Conservation (phyloP, 257 asterid species). For the Gentiana straminea region DNA sequence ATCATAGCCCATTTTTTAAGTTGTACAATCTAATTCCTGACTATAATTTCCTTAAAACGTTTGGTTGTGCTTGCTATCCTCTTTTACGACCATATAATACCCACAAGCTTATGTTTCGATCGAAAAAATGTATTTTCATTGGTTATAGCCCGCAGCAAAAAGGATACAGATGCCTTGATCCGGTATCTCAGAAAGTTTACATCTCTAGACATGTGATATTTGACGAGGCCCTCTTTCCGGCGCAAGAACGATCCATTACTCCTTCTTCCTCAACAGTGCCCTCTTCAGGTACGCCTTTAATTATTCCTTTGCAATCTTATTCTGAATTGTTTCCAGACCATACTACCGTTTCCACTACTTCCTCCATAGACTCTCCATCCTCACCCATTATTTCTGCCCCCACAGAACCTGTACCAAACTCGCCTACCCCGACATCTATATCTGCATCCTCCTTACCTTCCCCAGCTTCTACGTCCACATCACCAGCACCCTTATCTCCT, state of each 20-base stretch:
- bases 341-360: no score
- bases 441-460: neutral
- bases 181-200: neutral
- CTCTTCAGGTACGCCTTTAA: neutral
- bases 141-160: neutral
- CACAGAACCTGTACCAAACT: no score
- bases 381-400: neutral
- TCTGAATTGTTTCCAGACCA: no score
- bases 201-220: slow-evolving; percentile 4
- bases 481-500: neutral
- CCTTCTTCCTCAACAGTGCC: neutral
- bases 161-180: slow-evolving; percentile 3
- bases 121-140: neutral
- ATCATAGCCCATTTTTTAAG: neutral
- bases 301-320: no score
- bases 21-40: neutral
- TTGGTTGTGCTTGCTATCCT: slow-evolving; percentile 5
- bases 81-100: neutral
- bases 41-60: neutral
- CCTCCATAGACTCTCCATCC: neutral
- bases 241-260: neutral
- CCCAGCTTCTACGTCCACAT: neutral
- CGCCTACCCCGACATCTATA: no score
- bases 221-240: neutral
- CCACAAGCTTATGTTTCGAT: neutral